Evolutionary conservation across 2,329 filamentous ascomycete species (phyloP).

Genomic region (Alternaria consortialis): DNA sequence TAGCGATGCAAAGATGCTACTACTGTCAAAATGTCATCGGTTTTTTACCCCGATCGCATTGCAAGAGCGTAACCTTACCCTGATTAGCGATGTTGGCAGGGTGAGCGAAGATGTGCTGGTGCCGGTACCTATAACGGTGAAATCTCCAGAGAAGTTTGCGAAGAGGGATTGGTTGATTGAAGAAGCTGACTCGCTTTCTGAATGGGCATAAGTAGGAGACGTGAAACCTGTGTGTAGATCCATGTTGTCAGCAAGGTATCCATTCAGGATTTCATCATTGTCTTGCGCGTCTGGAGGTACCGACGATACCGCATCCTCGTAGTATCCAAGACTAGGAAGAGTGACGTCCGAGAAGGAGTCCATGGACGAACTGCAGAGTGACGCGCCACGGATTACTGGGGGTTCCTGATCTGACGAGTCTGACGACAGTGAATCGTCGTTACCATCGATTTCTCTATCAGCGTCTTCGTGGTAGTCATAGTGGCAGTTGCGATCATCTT

Average conservation of each 20-base stretch:
- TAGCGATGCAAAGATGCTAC: no score
- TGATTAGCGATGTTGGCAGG: no score
- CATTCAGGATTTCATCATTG: neutral
- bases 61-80: no score
- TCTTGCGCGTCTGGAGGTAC: neutral
- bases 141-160: neutral
- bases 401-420: neutral
- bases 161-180: conserved; percentile 12
- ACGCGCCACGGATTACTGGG: neutral
- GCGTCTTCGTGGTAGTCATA: neutral
- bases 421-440: neutral
- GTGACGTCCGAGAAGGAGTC: neutral
- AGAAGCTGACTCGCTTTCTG: neutral
- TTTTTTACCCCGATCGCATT: no score
- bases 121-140: neutral
- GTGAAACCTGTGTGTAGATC: neutral
- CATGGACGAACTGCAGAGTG: neutral
- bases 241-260: no score
- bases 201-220: neutral
- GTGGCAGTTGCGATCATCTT: neutral
- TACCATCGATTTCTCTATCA: neutral
- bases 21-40: no score
- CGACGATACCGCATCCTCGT: neutral
- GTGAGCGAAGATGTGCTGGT: neutral
- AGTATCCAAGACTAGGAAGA: neutral